Percentiles rank a stretch among this genome's conserved stretches.
Conservation (phyloP, 352 stramenopile species). For the Globisporangium nagaii region DNA sequence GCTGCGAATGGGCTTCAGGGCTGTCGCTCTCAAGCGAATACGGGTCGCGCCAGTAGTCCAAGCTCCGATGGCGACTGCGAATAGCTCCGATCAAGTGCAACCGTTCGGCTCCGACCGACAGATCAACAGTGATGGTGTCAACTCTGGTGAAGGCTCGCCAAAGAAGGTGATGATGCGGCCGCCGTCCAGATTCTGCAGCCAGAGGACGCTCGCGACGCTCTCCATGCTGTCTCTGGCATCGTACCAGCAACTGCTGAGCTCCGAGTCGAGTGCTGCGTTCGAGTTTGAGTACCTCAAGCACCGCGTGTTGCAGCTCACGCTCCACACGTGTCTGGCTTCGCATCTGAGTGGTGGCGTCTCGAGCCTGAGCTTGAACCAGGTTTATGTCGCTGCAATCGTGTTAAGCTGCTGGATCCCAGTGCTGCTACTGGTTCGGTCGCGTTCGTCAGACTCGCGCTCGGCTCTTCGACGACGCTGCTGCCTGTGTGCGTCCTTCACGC, state of each 20-base stretch:
- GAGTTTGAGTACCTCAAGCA: background rate
- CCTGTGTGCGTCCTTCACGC: background rate
- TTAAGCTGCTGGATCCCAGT: slow-evolving; percentile 3
- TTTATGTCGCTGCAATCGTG: background rate
- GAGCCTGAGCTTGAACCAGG: background rate
- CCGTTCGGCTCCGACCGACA: background rate
- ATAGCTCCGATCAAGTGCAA: background rate
- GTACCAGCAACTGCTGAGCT: background rate
- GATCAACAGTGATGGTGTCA: background rate
- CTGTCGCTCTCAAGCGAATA: background rate
- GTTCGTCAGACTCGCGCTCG: background rate
- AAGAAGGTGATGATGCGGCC: background rate
- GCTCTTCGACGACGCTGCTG: background rate
- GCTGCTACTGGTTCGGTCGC: background rate
- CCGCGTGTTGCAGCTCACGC: background rate
- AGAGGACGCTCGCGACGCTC: background rate
- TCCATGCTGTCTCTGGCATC: background rate
- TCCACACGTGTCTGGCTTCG: background rate
- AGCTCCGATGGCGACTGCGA: background rate
- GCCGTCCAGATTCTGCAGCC: background rate
- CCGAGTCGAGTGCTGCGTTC: background rate
- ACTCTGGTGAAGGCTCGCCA: background rate
- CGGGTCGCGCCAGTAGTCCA: background rate
- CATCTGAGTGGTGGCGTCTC: background rate
- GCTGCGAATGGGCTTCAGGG: background rate